Base-by-base conservation (phyloP, 1,139 yeast species). In the Debaryomycetaceae sp. region DNA sequence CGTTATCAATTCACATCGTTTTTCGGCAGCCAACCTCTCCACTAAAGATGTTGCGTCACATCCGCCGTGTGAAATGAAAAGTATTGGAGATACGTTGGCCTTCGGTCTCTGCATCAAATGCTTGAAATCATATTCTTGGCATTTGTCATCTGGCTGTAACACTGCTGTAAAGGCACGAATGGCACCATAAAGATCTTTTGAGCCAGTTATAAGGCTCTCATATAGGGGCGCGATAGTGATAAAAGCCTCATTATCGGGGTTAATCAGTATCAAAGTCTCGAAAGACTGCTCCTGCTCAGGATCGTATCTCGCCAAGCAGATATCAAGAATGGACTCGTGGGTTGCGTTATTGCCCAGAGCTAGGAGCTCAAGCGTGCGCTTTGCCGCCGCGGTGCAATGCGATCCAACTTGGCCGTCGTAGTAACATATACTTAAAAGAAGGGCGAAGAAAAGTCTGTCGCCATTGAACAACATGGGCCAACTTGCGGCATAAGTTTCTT, bases 11-110 rank as follows among this genome's bases (percentile, higher is more conserved):
- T 49, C 44, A 10, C 41, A 36, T 0, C 45, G 37, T 1, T 31
- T 25, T 0, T 40, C 37, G 4, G 38, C 37, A 0, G 81, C 73
- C 11, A 73, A 38, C 18, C 55, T 51, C 25, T 63, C 64, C 4
- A 85, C 57, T 36, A 63, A 68, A 32, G 61, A 62, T 0, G 82
- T 67, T 2, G 87, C 77, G 51, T 86, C 95, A 38, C 59, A 66
- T 1, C 83, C 85, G 23, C 68, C 67, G 4, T 72, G 65, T 1
- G 80, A 68, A 14, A 76, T 70, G 27, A 85, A 41, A 7, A 82
- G 51, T 4, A 79, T 38, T 3, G 75, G 73, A 11, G 47, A 48
- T 1, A 25, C 19, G 2, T 32, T 27, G 10, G 28, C 23, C 5
- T 29, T 25, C 6, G 8, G 8, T 4, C 16, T 22, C 1, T 32